These are phyloP conservation scores for Cucurbitaria berberidis DNA, from an alignment of 2,329 filamentous ascomycete species.

Conservation along the genomic window DNA sequence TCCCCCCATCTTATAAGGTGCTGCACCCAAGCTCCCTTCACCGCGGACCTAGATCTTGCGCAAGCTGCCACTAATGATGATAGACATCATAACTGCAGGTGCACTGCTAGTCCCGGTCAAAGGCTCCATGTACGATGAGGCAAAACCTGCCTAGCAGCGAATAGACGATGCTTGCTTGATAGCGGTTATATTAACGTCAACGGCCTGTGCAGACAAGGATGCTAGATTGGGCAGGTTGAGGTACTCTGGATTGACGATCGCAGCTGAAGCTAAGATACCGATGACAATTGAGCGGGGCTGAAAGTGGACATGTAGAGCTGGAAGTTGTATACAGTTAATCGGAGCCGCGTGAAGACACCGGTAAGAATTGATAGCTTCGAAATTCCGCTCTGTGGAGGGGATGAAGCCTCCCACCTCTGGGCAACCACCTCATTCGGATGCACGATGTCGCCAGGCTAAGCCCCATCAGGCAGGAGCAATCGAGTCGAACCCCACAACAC, in stretches of 20 bases:
- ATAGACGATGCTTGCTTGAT: conserved; percentile 15
- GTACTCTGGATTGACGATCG: conserved; percentile 5
- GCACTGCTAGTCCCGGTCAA: conserved; percentile 5
- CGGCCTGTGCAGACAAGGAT: conserved; percentile 13
- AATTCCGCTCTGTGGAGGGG: conserved; percentile 1
- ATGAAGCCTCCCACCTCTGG: conserved; percentile 1
- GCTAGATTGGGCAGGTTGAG: conserved; percentile 16
- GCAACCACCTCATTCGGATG: neutral
- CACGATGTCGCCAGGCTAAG: neutral
- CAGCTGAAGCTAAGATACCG: neutral
- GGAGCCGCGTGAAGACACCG: neutral
- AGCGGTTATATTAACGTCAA: conserved; percentile 11
- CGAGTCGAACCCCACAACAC: neutral
- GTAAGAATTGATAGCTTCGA: too few relatives aligned
- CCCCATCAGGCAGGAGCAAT: conserved; percentile 5
- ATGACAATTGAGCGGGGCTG: neutral
- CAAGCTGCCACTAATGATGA: conserved; percentile 4
- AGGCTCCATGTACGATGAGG: conserved; percentile 18
- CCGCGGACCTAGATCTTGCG: conserved; percentile 11
- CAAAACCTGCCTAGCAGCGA: conserved; percentile 16
- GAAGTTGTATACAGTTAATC: neutral
- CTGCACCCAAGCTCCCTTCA: neutral
- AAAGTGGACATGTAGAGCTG: neutral
- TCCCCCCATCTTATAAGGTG: conserved; percentile 7
- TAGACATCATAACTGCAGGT: conserved; percentile 26